A percentile compares a stretch with the other conserved stretches of the same genome.
These are phyloP conservation scores for Metschnikowia arizonensis DNA, from an alignment of 805 yeast genomes.

Conservation along the genomic window DNA sequence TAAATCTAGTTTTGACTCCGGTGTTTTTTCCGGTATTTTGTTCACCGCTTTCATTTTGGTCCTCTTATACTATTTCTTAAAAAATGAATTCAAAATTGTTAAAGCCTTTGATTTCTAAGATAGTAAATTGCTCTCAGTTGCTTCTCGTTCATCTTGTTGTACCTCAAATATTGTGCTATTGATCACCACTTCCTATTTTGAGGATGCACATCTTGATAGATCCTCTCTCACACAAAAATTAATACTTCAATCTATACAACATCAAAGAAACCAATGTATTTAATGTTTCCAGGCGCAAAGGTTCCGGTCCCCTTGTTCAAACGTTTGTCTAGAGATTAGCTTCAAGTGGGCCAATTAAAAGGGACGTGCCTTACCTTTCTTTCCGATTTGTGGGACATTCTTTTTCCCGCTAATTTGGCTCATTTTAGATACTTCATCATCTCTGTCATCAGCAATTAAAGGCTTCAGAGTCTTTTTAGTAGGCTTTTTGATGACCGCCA, in stretches of 20 bases:
- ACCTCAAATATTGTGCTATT: not conserved
- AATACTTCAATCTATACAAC: too few species aligned
- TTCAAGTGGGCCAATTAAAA: conserved; percentile 7
- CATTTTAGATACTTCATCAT: conserved; percentile 18
- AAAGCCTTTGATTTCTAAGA: too few species aligned
- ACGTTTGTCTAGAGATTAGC: not conserved
- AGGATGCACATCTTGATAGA: not conserved
- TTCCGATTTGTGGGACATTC: conserved; percentile 8
- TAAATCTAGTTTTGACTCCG: too few species aligned
- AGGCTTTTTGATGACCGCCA: conserved; percentile 8
- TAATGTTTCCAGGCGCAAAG: not conserved
- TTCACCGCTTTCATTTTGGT: too few species aligned
- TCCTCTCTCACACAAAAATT: not conserved
- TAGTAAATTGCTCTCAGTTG: not conserved
- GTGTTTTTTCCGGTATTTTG: too few species aligned
- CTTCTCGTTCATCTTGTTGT: not conserved
- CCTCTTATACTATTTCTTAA: too few species aligned
- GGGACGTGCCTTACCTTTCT: conserved; percentile 17
- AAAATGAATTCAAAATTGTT: too few species aligned
- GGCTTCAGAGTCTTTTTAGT: not conserved
- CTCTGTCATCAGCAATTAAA: conserved; percentile 8
- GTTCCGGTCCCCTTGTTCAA: not conserved
- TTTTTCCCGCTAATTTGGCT: conserved; percentile 13
- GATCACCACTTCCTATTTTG: not conserved
- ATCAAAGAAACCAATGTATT: not conserved